Evolutionary conservation across 208 protist genomes (phyloP).

Genomic region (Acanthamoeba castellanii): DNA sequence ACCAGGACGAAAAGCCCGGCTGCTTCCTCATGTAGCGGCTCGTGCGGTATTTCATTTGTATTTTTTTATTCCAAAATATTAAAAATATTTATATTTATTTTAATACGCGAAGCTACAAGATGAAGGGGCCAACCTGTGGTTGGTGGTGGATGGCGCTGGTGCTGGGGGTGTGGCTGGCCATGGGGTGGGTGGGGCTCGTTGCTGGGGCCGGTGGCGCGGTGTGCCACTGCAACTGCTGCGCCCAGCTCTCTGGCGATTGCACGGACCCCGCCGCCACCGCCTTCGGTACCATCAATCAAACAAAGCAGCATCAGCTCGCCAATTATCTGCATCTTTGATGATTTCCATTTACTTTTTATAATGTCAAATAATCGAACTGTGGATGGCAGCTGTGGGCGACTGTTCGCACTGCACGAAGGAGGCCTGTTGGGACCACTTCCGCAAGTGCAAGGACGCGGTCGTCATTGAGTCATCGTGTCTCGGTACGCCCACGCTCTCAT

Average conservation of each 20-base stretch:
- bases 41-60: too few species aligned
- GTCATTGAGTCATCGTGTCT: constrained; percentile 37
- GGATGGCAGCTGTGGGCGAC: not conserved
- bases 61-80: too few species aligned
- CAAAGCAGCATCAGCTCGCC: not conserved
- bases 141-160: not conserved
- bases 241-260: constrained; percentile 12
- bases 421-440: not conserved
- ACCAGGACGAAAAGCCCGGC: too few species aligned
- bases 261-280: not conserved
- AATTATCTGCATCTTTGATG: not conserved
- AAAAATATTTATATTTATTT: too few species aligned
- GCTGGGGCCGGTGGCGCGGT: not conserved
- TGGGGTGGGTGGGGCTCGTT: not conserved
- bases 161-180: not conserved
- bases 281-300: not conserved
- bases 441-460: constrained; percentile 32
- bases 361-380: too few species aligned
- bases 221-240: constrained; percentile 38
- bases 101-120: too few species aligned
- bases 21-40: too few species aligned
- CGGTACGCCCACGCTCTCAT: not conserved
- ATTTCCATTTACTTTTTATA: not conserved
- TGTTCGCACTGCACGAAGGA: constrained; percentile 18
- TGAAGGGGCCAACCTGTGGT: too few species aligned